Evolutionary conservation across 176 grass and related monocot species (phyloP).

Genomic region (Avena insularis): DNA sequence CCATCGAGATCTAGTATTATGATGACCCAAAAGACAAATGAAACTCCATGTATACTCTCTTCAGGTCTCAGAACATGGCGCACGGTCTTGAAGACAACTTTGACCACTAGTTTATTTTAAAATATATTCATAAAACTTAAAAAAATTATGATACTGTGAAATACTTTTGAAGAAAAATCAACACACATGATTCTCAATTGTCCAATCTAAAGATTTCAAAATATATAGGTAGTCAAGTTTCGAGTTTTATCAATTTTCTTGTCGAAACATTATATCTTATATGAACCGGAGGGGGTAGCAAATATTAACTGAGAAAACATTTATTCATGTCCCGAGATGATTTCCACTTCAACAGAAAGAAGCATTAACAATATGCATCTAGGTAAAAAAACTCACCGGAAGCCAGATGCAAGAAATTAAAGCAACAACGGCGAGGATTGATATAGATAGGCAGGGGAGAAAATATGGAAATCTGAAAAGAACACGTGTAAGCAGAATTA

Average conservation of each 20-base stretch:
- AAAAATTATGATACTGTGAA: background rate
- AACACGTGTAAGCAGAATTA: slow-evolving; percentile 18
- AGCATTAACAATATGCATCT: background rate
- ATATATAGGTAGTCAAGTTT: background rate
- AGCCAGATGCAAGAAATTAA: slow-evolving; percentile 68
- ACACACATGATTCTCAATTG: background rate
- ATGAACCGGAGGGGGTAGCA: background rate
- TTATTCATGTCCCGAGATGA: background rate
- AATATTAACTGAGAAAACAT: background rate
- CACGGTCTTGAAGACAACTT: background rate
- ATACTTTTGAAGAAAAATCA: background rate
- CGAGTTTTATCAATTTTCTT: background rate
- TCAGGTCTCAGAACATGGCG: background rate
- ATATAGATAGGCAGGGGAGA: slow-evolving; percentile 66
- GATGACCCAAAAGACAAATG: background rate
- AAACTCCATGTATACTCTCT: background rate
- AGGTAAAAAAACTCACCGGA: slow-evolving; percentile 51
- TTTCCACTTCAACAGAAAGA: slow-evolving; percentile 20
- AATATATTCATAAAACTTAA: background rate
- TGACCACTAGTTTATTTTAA: background rate
- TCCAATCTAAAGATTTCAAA: background rate
- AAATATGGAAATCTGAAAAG: slow-evolving; percentile 77
- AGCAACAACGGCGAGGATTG: slow-evolving; percentile 45
- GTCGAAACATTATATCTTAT: background rate
- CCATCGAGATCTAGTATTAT: background rate